Conservation (phyloP, 2,329 filamentous ascomycete species). For the Arthroderma uncinatum region DNA sequence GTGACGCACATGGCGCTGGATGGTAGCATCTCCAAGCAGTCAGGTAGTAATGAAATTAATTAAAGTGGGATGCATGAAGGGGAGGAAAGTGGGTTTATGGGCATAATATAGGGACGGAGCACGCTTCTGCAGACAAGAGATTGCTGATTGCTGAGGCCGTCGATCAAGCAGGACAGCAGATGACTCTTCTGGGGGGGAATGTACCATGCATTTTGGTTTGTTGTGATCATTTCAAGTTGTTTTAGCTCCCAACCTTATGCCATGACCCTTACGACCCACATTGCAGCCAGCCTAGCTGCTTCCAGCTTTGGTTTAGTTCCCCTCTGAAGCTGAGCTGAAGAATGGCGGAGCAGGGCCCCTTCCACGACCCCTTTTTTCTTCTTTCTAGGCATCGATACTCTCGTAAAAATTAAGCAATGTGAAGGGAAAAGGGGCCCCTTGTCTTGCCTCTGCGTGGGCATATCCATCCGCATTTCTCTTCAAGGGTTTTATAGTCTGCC, state of each 20-base stretch:
- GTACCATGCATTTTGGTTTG: no score
- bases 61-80: not conserved
- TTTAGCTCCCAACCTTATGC: not conserved
- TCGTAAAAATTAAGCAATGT: not conserved
- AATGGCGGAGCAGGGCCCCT: not conserved
- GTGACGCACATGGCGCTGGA: not conserved
- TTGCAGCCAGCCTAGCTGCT: not conserved
- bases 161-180: not conserved
- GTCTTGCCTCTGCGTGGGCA: not conserved
- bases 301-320: not conserved
- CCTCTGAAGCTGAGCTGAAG: not conserved
- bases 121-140: not conserved
- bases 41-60: not conserved
- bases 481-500: not conserved
- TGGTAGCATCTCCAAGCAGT: not conserved
- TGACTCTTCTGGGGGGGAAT: no score
- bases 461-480: no score
- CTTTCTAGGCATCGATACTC: not conserved
- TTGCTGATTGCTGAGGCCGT: not conserved
- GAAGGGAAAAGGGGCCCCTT: not conserved
- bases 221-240: not conserved
- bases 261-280: not conserved
- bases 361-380: not conserved
- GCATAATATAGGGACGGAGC: not conserved
- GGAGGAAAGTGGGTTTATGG: not conserved